These are phyloP conservation scores for Mrakia frigida DNA, from an alignment of 768 basidiomycete species.

Conservation along the genomic window DNA sequence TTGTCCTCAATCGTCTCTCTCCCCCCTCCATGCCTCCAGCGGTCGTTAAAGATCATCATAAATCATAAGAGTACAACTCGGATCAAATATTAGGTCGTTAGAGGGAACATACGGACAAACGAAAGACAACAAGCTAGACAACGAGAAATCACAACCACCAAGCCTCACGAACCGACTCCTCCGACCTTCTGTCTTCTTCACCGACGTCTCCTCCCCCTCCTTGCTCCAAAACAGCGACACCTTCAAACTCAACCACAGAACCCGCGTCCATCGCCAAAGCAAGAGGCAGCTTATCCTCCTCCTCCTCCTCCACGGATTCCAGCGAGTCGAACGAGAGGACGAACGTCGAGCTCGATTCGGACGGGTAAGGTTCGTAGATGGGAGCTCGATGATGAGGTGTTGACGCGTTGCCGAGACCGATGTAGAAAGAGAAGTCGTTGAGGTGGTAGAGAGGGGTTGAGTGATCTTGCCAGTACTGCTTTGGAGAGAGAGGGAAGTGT, in stretches of 20 bases:
- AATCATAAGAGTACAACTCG: too few species aligned
- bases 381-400: neutral
- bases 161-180: neutral
- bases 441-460: neutral
- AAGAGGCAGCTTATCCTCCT: too few species aligned
- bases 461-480: slow-evolving; percentile 2
- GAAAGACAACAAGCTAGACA: too few species aligned
- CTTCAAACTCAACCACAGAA: neutral
- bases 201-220: neutral
- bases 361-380: neutral
- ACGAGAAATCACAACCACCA: neutral
- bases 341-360: neutral
- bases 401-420: neutral
- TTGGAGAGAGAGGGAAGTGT: neutral
- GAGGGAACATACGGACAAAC: too few species aligned
- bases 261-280: too few species aligned
- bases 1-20: too few species aligned
- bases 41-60: too few species aligned
- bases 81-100: too few species aligned
- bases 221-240: neutral
- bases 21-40: too few species aligned
- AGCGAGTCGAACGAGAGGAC: neutral
- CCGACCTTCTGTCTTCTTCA: neutral
- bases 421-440: slow-evolving; percentile 1
- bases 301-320: neutral